Evolutionary conservation across 164 flowering plant species (phyloP).

Genomic region (Nymphaea thermarum): DNA sequence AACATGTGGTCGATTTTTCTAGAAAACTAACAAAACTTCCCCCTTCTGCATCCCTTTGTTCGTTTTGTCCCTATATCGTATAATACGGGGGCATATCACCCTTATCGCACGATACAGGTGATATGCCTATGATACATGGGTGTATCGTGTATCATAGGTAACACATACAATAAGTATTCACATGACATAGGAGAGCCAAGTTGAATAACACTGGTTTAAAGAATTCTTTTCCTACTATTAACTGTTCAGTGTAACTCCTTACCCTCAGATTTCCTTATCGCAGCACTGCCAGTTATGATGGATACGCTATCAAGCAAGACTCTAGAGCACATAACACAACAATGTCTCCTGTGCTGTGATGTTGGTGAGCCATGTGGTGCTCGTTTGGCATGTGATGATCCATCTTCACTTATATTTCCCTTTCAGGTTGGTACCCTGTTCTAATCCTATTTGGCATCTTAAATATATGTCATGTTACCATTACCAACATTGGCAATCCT

Average conservation of each 20-base stretch:
- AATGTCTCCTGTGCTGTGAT: slow-evolving; percentile 89
- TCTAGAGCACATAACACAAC: slow-evolving; percentile 75
- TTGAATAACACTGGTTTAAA: too few relatives aligned
- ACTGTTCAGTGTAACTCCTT: not conserved
- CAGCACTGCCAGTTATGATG: slow-evolving; percentile 73
- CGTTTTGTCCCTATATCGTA: too few relatives aligned
- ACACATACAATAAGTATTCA: too few relatives aligned
- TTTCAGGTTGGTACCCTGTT: slow-evolving; percentile 52
- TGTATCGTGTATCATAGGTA: too few relatives aligned
- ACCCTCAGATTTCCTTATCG: slow-evolving; percentile 4
- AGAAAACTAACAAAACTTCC: too few relatives aligned
- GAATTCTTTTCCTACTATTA: too few relatives aligned
- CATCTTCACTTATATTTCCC: slow-evolving; percentile 82
- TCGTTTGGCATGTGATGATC: slow-evolving; percentile 71
- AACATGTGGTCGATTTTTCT: too few relatives aligned
- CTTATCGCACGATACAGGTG: too few relatives aligned
- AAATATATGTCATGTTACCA: not conserved
- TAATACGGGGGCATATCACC: too few relatives aligned
- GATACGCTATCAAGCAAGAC: slow-evolving; percentile 72
- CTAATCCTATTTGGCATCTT: not conserved
- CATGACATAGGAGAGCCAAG: too few relatives aligned
- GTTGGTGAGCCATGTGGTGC: slow-evolving; percentile 80
- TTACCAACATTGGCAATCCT: not conserved
- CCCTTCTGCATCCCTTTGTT: too few relatives aligned
- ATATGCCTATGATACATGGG: too few relatives aligned